A percentile compares a stretch with the other conserved stretches of the same genome.
phyloP scores from a whole-genome alignment of 176 grass and related monocot genomes.

The Sorghum bicolor region Sorghum_bicolor_NCBIv3 NC_012876.2:59671001-59671500 shows the following conservation, averaged over 20 bases:
- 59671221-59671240: not conserved
- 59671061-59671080: not conserved
- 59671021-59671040: slow-evolving; percentile 15
- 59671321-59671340: slow-evolving; percentile 58
- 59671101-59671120: not conserved
- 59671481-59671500: not conserved
- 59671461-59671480: slow-evolving; percentile 21
- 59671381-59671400: not conserved
- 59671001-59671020: not conserved
- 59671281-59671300: slow-evolving; percentile 92
- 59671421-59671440: slow-evolving; percentile 98
- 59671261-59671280: slow-evolving; percentile 98
- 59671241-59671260: slow-evolving; percentile 36
- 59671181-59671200: slow-evolving; percentile 42
- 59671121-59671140: slow-evolving; percentile 21
- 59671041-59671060: not conserved
- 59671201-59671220: slow-evolving; percentile 13
- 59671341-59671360: not conserved
- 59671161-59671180: slow-evolving; percentile 95
- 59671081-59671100: not conserved
- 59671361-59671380: not conserved
- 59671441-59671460: slow-evolving; percentile 90
- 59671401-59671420: slow-evolving; percentile 34
- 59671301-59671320: slow-evolving; percentile 98
- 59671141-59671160: slow-evolving; percentile 96